Conservation (phyloP, 192 early-diverging fungal genomes). For the Podila horticola region DNA sequence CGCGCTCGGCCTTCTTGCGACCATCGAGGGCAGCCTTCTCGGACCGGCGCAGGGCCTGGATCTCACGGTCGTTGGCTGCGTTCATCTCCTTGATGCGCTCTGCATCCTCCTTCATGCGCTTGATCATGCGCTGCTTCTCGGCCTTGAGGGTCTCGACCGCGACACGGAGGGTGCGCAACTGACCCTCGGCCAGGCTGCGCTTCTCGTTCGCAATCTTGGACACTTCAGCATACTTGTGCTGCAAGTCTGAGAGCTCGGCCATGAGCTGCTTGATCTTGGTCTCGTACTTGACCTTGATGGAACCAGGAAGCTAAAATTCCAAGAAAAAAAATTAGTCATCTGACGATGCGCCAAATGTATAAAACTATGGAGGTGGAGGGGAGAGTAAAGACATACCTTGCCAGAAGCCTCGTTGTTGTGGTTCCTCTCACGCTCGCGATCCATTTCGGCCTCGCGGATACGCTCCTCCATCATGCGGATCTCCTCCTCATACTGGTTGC, state of each 20-base stretch:
- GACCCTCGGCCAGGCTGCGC: constrained; percentile 65
- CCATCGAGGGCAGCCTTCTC: constrained; percentile 62
- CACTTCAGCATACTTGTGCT: constrained; percentile 65
- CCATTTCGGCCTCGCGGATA: constrained; percentile 73
- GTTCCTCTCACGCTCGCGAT: constrained; percentile 55
- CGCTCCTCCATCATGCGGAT: constrained; percentile 67
- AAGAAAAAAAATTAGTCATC: background rate
- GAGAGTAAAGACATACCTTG: constrained; percentile 13
- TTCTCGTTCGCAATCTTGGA: constrained; percentile 58
- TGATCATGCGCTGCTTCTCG: constrained; percentile 81
- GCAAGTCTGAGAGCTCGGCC: constrained; percentile 61
- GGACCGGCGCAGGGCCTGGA: constrained; percentile 65
- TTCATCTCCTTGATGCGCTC: constrained; percentile 69
- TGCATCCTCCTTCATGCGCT: constrained; percentile 76
- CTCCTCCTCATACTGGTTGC: constrained; percentile 76
- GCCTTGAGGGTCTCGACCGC: constrained; percentile 78
- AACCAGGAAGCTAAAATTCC: constrained; percentile 48
- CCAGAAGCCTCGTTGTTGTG: constrained; percentile 55
- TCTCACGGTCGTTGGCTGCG: constrained; percentile 63
- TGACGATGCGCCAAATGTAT: background rate
- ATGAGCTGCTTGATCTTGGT: constrained; percentile 66
- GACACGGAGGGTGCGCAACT: constrained; percentile 68
- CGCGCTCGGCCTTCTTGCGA: constrained; percentile 62
- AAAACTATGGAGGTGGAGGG: background rate
- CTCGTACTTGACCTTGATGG: constrained; percentile 65